Conservation (phyloP, 306 rosid species). For the Glycine tomentella region DNA sequence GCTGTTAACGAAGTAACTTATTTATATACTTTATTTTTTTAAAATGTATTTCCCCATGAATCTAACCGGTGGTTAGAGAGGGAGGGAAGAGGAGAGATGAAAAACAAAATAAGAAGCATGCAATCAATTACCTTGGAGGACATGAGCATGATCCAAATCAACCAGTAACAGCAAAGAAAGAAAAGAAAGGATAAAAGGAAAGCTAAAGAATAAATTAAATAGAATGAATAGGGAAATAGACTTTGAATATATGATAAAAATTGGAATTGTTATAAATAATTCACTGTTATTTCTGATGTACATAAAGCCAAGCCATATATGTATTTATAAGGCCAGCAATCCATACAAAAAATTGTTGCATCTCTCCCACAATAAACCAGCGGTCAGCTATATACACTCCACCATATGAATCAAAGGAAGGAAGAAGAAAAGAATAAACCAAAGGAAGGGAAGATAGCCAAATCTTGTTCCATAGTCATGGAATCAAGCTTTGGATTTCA, state of each 20-base stretch:
- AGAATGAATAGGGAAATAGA: not conserved
- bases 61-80: not conserved
- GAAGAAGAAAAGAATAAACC: not conserved
- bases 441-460: slow-evolving; percentile 1
- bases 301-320: slow-evolving; percentile 45
- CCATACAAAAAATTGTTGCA: slow-evolving; percentile 57
- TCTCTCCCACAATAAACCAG: slow-evolving; percentile 40
- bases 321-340: slow-evolving; percentile 41
- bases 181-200: not conserved
- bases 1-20: not conserved
- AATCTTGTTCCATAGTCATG: slow-evolving; percentile 20
- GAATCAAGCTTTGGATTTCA: slow-evolving; percentile 21
- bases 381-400: slow-evolving; percentile 67
- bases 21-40: no score
- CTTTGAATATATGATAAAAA: not conserved
- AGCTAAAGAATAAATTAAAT: not conserved
- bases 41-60: no score
- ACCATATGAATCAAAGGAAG: slow-evolving; percentile 42
- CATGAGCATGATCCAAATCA: not conserved
- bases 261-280: slow-evolving; percentile 44
- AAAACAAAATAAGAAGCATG: not conserved
- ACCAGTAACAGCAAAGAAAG: not conserved
- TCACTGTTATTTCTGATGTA: slow-evolving; percentile 57
- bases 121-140: not conserved
- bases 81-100: not conserved